Evolutionary conservation across 345 rosid genomes (phyloP), one percentile per base, ranked within the genome.

Genomic region (Citropsis articulata): DNA sequence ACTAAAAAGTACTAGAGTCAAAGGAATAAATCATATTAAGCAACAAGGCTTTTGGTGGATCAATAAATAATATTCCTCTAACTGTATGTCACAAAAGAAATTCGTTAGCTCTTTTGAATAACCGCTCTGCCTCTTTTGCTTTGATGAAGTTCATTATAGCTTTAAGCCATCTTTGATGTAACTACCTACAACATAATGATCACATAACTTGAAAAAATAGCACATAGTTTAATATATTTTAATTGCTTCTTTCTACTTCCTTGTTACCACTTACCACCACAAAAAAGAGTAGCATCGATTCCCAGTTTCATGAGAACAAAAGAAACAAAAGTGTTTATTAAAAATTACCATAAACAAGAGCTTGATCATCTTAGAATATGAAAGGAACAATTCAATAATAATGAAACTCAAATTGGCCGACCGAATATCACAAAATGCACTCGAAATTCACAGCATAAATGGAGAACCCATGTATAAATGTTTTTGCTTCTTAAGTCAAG

Each of bases 31-130:
- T 71, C 19, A 38, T 38, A 35, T 25, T 69, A 63, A 63, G 31
- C 60, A 13, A 7, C 31, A 24, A 53, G 28, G 60, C 77, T 25
- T 70, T 75, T 21, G 56, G 59, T 56, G 36, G 76, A 83, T 75
- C 61, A 62, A 42, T 45, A 12, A 45, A 45, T 3, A 45, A 13
- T 45, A 13, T 59, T 55, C 77, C 28, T 83, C 78, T 50, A 75
- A 84, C 85, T 36, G 79, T 1, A 45, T 45, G 50, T 80, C 83
- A 4, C 22, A 77, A 84, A 81, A 83, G 81, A 83, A 84, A 79
- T 81, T 79, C 69, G 86, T 83, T 84, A 60, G 22, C 59, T 75
- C 66, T 66, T 84, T 84, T 75, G 31, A 69, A 59, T 9, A 70
- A 78, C 65, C 59, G 27, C 35, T 30, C 48, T 35, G 71, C 33